A percentile compares a stretch with the other conserved stretches of the same genome.
phyloP scores from a whole-genome alignment of 345 rosid genomes.

The Psidium guajava region DNA sequence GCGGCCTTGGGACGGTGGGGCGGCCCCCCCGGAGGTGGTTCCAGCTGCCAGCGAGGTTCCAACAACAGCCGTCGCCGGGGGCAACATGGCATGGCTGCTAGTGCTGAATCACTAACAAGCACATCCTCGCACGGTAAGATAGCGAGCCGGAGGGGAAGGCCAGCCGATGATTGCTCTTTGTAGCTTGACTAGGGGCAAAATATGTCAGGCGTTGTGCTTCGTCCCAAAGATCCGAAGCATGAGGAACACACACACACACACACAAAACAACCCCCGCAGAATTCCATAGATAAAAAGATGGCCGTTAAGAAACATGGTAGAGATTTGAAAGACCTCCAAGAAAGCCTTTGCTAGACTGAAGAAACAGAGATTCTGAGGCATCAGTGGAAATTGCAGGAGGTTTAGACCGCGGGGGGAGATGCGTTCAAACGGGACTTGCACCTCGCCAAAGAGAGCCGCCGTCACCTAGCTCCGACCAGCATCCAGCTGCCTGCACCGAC shows the following conservation, averaged over 20 bases:
- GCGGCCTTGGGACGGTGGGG: background rate
- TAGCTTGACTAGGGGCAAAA: too few relatives aligned
- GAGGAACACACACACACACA: too few relatives aligned
- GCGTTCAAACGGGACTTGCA: background rate
- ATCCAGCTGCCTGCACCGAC: background rate
- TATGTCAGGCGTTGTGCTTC: background rate
- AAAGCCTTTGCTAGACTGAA: background rate
- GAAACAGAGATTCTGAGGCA: background rate
- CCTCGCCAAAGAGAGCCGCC: background rate
- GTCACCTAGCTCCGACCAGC: background rate
- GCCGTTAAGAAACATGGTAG: background rate
- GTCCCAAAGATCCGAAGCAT: background rate
- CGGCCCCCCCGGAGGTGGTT: background rate
- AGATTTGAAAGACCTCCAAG: background rate
- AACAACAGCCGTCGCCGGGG: background rate
- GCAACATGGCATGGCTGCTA: background rate
- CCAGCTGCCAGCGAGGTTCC: background rate
- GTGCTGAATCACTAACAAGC: background rate
- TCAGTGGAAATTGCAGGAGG: background rate
- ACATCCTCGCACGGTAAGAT: background rate
- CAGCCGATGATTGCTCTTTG: background rate
- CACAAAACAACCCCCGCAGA: too few relatives aligned
- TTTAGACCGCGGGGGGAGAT: background rate
- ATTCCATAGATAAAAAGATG: background rate
- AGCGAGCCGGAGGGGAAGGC: background rate